These are phyloP conservation scores for Penicillium vulpinum DNA, from an alignment of 2,329 filamentous ascomycete genomes.

Conservation along the genomic window DNA sequence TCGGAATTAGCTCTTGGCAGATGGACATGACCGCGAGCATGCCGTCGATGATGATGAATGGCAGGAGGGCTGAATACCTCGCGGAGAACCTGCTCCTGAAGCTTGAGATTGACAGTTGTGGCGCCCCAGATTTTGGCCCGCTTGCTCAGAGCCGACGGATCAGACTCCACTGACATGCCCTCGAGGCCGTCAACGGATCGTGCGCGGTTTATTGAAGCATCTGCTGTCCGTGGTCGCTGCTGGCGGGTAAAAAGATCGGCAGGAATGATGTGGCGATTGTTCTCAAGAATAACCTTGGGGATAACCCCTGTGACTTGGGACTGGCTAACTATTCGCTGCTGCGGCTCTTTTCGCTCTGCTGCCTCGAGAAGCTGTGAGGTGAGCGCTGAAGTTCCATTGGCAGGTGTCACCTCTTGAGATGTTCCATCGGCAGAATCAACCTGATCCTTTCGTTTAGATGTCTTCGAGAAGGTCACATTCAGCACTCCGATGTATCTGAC, in stretches of 20 bases:
- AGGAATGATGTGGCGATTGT: slow-evolving; percentile 91
- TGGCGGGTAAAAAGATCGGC: slow-evolving; percentile 73
- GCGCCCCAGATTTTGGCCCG: slow-evolving; percentile 73
- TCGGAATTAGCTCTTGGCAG: slow-evolving; percentile 54
- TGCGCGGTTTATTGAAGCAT: slow-evolving; percentile 28
- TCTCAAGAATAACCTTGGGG: slow-evolving; percentile 88
- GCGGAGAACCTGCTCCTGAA: slow-evolving; percentile 88
- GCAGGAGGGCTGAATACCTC: slow-evolving; percentile 86
- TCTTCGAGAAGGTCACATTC: slow-evolving; percentile 92
- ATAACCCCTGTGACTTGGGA: slow-evolving; percentile 73
- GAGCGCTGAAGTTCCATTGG: slow-evolving; percentile 13
- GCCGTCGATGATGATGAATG: slow-evolving; percentile 76
- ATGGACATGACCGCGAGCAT: slow-evolving; percentile 62
- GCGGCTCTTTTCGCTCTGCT: slow-evolving; percentile 44
- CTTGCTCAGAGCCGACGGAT: slow-evolving; percentile 42
- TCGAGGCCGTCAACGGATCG: slow-evolving; percentile 24
- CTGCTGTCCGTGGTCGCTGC: slow-evolving; percentile 41
- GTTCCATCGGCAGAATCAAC: slow-evolving; percentile 18
- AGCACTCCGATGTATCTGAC: slow-evolving; percentile 86
- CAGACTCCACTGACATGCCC: slow-evolving; percentile 16
- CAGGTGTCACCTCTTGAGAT: slow-evolving; percentile 9
- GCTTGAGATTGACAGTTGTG: slow-evolving; percentile 81
- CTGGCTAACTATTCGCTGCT: slow-evolving; percentile 65
- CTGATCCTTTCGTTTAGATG: slow-evolving; percentile 59
- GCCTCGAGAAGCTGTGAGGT: slow-evolving; percentile 18